Evolutionary conservation across 2,329 filamentous ascomycete genomes (phyloP).

Genomic region (Fusarium continuum): DNA sequence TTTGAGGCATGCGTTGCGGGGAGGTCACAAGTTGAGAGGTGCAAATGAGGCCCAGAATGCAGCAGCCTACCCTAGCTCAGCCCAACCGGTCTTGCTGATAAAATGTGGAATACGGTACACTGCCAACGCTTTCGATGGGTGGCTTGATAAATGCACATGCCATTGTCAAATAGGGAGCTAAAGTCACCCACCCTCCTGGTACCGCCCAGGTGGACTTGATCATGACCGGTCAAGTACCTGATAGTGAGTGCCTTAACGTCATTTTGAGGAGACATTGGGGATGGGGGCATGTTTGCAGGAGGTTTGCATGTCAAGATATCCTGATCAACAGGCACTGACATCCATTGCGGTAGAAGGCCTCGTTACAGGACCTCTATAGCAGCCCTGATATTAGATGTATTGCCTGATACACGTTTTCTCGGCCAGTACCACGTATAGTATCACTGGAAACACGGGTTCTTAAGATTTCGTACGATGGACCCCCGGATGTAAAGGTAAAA

Average conservation of each 20-base stretch:
- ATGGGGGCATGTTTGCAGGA: conserved; percentile 23
- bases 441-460: conserved; percentile 30
- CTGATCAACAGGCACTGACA: conserved; percentile 12
- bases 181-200: conserved; percentile 43
- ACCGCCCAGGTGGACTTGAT: conserved; percentile 33
- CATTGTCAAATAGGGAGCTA: conserved; percentile 49
- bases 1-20: conserved; percentile 12
- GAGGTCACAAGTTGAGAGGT: conserved; percentile 9
- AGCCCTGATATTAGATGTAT: conserved; percentile 26
- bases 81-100: conserved; percentile 11
- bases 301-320: background rate
- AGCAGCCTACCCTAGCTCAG: conserved; percentile 1
- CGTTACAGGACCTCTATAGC: conserved; percentile 9
- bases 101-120: conserved; percentile 10
- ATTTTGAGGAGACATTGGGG: conserved; percentile 28
- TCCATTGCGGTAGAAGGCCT: conserved; percentile 20
- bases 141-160: conserved; percentile 25
- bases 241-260: conserved; percentile 27
- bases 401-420: conserved; percentile 32
- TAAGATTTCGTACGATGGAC: conserved; percentile 34
- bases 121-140: conserved; percentile 12
- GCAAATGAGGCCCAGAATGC: conserved; percentile 31
- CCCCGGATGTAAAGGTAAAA: conserved; percentile 18
- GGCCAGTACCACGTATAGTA: conserved; percentile 27
- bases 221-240: conserved; percentile 34